A percentile compares a stretch with the other conserved stretches of the same genome.
Conservation (phyloP, 192 early-diverging fungal species). For the Paraglomus occultum region DNA sequence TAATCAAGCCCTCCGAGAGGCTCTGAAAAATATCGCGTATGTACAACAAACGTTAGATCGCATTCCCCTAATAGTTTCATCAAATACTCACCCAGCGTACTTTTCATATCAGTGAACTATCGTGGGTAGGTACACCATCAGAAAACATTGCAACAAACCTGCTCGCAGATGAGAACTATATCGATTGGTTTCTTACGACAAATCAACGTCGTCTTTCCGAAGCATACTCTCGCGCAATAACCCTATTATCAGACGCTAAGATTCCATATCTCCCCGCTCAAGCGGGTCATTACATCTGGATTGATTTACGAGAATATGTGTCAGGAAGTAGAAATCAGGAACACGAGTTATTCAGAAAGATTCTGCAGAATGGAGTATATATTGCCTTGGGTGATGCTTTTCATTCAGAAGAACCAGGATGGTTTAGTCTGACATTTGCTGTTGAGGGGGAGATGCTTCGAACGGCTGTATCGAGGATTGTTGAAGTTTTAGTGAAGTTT, state of each 20-base stretch:
- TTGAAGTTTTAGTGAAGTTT: constrained; percentile 16
- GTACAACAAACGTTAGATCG: too few relatives aligned
- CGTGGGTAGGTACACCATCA: constrained; percentile 57
- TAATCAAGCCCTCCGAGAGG: too few relatives aligned
- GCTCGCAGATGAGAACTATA: constrained; percentile 51
- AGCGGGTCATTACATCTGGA: constrained; percentile 73
- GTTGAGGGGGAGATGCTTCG: constrained; percentile 46
- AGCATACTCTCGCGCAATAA: constrained; percentile 44
- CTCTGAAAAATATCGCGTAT: too few relatives aligned
- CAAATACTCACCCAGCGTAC: too few relatives aligned
- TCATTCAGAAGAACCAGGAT: constrained; percentile 53
- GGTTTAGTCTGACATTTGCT: constrained; percentile 66
- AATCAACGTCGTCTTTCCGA: constrained; percentile 59
- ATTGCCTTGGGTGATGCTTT: constrained; percentile 69
- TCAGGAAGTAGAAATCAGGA: constrained; percentile 43
- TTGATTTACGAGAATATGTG: constrained; percentile 50
- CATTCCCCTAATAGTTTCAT: too few relatives aligned
- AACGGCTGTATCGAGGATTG: constrained; percentile 49
- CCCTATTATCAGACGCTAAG: constrained; percentile 41
- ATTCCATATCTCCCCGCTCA: constrained; percentile 60
- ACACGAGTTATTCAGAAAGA: constrained; percentile 45
- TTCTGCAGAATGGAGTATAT: constrained; percentile 60
- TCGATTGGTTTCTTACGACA: constrained; percentile 56
- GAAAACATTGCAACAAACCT: constrained; percentile 59
- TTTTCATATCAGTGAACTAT: constrained; percentile 48